Base-by-base conservation (phyloP, 1,284 basidiomycete genomes). In the Sporisorium sorghi region DNA sequence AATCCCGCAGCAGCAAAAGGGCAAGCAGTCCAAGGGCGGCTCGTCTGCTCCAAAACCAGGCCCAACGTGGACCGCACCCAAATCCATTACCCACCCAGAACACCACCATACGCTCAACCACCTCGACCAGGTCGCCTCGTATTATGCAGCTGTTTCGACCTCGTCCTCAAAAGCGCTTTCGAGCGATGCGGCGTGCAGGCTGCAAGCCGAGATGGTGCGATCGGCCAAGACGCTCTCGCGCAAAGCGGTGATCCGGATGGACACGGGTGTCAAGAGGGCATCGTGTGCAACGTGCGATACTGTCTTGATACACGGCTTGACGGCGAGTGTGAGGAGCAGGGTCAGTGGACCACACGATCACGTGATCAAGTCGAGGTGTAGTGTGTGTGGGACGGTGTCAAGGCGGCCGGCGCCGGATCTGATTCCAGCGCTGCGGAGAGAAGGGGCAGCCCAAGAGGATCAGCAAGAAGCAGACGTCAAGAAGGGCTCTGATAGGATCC, bases 91-190 rank as follows among this genome's bases (percentile, higher is more conserved):
- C 1, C 56, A 73, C 43, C 71, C 71, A 0, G 71, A 73, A 35
- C 71, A 73, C 33, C 71, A 73, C 19, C 71, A 73, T 24, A 73
- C 71, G 14, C 61, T 73, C 40, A 73, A 68, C 37, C 71, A 73
- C 42, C 58, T 73, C 26, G 21, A 58, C 15, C 71, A 73, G 30
- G 71, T 73, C 0, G 65, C 71, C 6, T 50, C 65, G 1, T 73
- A 60, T 51, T 73, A 73, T 54, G 48, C 65, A 0, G 44, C 58
- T 7, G 28, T 73, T 3, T 35, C 57, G 1, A 32, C 58, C 2
- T 55, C 66, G 6, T 40, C 43, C 15, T 24, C 35, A 9, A 30
- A 40, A 10, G 33, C 52, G 17, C 19, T 35, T 2, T 23, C 26
- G 40, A 44, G 54, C 40, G 33, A 39, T 35, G 30, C 63, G 23